Percentiles rank a stretch among this genome's conserved stretches.
These are phyloP conservation scores for Fusarium coffeatum DNA, from an alignment of 2,329 filamentous ascomycete genomes.

Conservation along the genomic window DNA sequence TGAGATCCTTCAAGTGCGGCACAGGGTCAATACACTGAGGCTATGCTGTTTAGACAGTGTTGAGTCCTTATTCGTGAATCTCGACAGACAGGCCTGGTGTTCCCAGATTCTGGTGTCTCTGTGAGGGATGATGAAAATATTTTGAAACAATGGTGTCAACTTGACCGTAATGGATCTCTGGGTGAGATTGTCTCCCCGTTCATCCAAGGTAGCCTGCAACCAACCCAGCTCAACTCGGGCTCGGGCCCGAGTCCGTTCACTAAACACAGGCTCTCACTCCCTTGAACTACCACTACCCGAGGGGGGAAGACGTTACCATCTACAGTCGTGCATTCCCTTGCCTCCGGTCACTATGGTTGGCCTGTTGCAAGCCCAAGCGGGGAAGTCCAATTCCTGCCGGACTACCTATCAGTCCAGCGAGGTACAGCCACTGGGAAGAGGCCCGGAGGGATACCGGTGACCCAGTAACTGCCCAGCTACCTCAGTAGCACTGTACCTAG, in stretches of 20 bases:
- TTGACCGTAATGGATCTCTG: not conserved
- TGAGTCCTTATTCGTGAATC: not conserved
- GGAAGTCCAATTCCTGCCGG: not conserved
- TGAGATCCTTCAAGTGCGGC: conserved; percentile 2
- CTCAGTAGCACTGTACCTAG: not conserved
- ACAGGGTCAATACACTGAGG: not conserved
- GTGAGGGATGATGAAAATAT: not conserved
- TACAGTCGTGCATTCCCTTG: conserved; percentile 9
- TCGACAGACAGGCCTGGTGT: not conserved
- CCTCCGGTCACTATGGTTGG: conserved; percentile 21
- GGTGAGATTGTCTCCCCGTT: not conserved
- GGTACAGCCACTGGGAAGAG: not conserved
- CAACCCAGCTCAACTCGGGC: not conserved
- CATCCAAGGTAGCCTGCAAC: not conserved
- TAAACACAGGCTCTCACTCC: not conserved
- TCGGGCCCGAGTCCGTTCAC: not conserved
- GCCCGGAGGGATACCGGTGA: not conserved
- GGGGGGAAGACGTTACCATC: not conserved
- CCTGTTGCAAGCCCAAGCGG: conserved; percentile 7
- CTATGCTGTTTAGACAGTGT: not conserved
- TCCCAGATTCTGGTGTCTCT: conserved; percentile 7
- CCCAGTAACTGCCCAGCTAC: not conserved
- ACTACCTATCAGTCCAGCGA: not conserved
- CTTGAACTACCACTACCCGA: not conserved
- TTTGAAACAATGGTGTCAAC: conserved; percentile 11